Percentiles rank a stretch among this genome's conserved stretches.
These are phyloP conservation scores for Alnus rubra DNA, from an alignment of 306 rosid species.

Conservation along the genomic window DNA sequence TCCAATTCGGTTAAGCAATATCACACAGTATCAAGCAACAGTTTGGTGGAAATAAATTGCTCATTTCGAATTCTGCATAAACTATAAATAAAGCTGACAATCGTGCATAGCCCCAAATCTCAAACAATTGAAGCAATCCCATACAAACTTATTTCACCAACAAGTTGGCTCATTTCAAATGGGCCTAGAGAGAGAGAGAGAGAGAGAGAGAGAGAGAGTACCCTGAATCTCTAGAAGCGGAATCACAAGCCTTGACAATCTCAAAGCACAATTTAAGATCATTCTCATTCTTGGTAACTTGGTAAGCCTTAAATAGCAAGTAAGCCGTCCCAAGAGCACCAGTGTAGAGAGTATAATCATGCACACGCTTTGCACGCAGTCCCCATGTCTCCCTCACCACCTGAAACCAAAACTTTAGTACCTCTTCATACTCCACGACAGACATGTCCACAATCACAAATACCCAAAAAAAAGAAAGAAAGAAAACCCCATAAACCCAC, in stretches of 20 bases:
- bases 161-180: background rate
- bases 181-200: background rate
- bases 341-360: conserved; percentile 66
- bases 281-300: conserved; percentile 49
- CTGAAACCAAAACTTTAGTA: conserved; percentile 43
- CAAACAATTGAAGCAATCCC: background rate
- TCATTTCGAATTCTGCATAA: background rate
- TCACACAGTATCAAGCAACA: background rate
- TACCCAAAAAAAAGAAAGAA: background rate
- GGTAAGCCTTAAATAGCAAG: conserved; percentile 62
- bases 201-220: conserved; percentile 20
- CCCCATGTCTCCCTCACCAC: conserved; percentile 82
- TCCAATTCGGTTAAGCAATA: background rate
- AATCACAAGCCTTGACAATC: conserved; percentile 72
- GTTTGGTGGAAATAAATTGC: background rate
- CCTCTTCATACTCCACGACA: background rate
- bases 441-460: background rate
- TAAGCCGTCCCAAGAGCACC: conserved; percentile 82
- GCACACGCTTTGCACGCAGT: conserved; percentile 49
- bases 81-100: background rate
- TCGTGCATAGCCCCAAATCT: background rate
- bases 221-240: conserved; percentile 68
- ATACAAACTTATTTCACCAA: background rate
- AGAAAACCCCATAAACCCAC: background rate
- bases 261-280: conserved; percentile 72